Conservation (phyloP, 1,139 yeast genomes). For the Hansenula lynferdii region DNA sequence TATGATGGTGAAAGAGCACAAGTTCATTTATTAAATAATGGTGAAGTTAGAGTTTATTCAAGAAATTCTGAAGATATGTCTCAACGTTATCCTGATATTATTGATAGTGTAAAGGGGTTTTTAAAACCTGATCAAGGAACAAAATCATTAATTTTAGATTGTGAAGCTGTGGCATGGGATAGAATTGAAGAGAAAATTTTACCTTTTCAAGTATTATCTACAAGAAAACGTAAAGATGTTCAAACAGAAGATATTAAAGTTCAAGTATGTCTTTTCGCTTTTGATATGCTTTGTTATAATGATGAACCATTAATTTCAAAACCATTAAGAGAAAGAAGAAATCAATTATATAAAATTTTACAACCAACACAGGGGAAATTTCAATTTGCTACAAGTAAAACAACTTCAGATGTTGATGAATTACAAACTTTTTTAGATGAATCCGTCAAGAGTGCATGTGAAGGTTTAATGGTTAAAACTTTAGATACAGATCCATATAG, state of each 20-base stretch:
- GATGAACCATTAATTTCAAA: slow-evolving; percentile 66
- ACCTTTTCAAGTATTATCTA: slow-evolving; percentile 90
- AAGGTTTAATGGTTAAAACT: slow-evolving; percentile 94
- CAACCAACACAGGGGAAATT: slow-evolving; percentile 70
- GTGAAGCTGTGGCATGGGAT: slow-evolving; percentile 99
- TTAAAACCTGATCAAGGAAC: slow-evolving; percentile 33
- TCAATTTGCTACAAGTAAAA: slow-evolving; percentile 71
- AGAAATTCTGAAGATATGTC: slow-evolving; percentile 98
- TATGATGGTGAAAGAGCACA: slow-evolving; percentile 99
- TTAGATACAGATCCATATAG: slow-evolving; percentile 83
- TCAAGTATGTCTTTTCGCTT: slow-evolving; percentile 86
- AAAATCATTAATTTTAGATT: slow-evolving; percentile 71
- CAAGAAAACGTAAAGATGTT: slow-evolving; percentile 92
- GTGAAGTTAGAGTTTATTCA: slow-evolving; percentile 73
- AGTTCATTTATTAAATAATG: slow-evolving; percentile 69
- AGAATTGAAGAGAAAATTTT: slow-evolving; percentile 64
- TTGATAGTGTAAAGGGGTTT: slow-evolving; percentile 62
- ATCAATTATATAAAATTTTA: slow-evolving; percentile 51
- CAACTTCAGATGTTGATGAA: slow-evolving; percentile 71
- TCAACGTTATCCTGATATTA: slow-evolving; percentile 87
- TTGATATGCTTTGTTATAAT: slow-evolving; percentile 75
- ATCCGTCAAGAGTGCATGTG: slow-evolving; percentile 86
- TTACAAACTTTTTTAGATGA: slow-evolving; percentile 85
- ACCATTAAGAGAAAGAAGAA: slow-evolving; percentile 67
- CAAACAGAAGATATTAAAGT: slow-evolving; percentile 84